Evolutionary conservation across 306 rosid genomes (phyloP), one percentile per base, ranked within the genome.

Genomic region (Arachis stenosperma): DNA sequence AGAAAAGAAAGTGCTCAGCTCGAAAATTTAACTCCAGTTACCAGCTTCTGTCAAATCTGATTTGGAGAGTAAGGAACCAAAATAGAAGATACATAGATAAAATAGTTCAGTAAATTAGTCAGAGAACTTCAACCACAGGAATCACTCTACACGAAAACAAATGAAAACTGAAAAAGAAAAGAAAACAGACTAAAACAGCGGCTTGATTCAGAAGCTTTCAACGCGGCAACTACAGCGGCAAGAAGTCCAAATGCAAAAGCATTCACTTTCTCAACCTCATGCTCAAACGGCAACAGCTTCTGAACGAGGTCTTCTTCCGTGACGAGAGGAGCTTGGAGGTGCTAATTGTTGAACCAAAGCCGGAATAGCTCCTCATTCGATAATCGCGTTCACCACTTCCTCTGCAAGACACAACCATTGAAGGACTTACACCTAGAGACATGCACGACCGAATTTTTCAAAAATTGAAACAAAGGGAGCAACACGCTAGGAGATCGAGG

Each of bases 401-500:
- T 17, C 17, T 17, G 17, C 17, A 17, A 17, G 17, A 17, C 57
- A 42, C 46, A 59, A 59, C 9, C 43, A 11, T 3, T 75, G 52
- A 53, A 53, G 0, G 10, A 44, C 12, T 51, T 6, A 30, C 39
- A 27, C 5, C 8, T 5, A 53, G 5, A n/a, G 22, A 29, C 39
- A 40, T 30, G 57, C 70, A 56, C 8, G 48, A 6, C 29, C 0
- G 6, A 42, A 71, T 37, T 44, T 6, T 50, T 37, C 9, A 48
- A 50, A 40, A 71, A 70, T 11, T 17, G 8, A 54, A 9, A 29
- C 52, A 5, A 48, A 17, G 17, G 17, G 17, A 17, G 17, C 17
- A 17, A 17, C 17, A 17, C 17, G 17, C 17, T 17, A 17, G 15
- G 56, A 79, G 88, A 80, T 83, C 81, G 70, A 63, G 51, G 48